Evolutionary conservation across 257 asterid genomes (phyloP).

Genomic region (Solanum acaule): DNA sequence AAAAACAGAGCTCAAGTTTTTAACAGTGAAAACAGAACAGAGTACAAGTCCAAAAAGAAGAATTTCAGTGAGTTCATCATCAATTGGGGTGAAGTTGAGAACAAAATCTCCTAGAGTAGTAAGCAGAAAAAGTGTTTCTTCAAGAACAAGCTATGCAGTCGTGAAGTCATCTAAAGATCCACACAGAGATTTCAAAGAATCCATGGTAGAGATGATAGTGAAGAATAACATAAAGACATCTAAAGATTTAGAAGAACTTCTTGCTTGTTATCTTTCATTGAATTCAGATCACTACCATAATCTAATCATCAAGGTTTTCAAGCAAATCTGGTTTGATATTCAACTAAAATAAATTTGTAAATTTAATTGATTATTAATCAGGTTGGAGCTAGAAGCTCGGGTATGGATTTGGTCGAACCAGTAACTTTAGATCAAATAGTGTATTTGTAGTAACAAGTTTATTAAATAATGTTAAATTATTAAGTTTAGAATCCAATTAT

Average conservation of each 20-base stretch:
- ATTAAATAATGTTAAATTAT: too few relatives aligned
- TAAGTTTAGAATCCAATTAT: too few relatives aligned
- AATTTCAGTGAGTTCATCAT: not conserved
- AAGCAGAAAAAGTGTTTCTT: not conserved
- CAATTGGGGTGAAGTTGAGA: constrained; percentile 1
- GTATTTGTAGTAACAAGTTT: too few relatives aligned
- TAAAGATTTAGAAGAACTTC: constrained; percentile 7
- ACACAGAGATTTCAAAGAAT: constrained; percentile 1
- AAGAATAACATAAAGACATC: constrained; percentile 3
- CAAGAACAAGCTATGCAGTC: not conserved
- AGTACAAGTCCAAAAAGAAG: not conserved
- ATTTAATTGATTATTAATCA: not conserved
- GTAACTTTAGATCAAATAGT: not conserved
- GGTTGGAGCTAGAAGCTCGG: too few relatives aligned
- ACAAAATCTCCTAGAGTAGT: not conserved
- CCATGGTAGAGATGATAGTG: constrained; percentile 14
- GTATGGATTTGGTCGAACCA: too few relatives aligned
- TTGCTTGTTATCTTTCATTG: constrained; percentile 6
- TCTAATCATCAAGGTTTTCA: constrained; percentile 3
- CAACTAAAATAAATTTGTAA: not conserved
- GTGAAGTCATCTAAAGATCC: constrained; percentile 10
- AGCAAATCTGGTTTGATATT: constrained; percentile 8
- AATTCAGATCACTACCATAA: constrained; percentile 4
- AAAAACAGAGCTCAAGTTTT: too few relatives aligned
- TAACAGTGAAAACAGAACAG: not conserved